A percentile compares a stretch with the other conserved stretches of the same genome.
Evolutionary conservation across 2,329 filamentous ascomycete species (phyloP).

Genomic region (Penicillium sp.): DNA sequence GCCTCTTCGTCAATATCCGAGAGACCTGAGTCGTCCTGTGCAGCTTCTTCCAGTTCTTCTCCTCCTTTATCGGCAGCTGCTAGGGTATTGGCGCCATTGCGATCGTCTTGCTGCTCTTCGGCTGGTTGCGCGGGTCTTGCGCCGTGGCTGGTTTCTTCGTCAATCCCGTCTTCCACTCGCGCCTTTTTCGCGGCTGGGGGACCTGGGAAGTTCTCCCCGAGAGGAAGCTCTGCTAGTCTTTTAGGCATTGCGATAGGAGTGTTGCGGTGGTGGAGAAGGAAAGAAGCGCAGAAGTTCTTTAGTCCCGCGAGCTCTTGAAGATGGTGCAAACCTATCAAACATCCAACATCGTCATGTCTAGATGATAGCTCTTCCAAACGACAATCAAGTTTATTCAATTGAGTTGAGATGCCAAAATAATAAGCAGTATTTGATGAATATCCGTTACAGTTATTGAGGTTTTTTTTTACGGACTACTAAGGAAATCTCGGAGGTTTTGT

Average conservation of each 20-base stretch:
- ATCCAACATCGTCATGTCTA: constrained; percentile 1
- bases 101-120: constrained; percentile 34
- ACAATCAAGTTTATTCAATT: not conserved
- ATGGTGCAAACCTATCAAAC: constrained; percentile 27
- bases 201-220: constrained; percentile 36
- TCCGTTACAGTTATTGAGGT: not conserved
- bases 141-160: constrained; percentile 25
- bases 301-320: constrained; percentile 18
- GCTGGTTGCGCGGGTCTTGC: constrained; percentile 26
- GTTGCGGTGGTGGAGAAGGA: constrained; percentile 10
- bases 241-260: constrained; percentile 44
- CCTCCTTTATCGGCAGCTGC: constrained; percentile 72
- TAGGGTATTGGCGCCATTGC: constrained; percentile 39
- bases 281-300: constrained; percentile 20
- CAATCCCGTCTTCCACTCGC: constrained; percentile 40
- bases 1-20: constrained; percentile 40
- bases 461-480: not conserved
- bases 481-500: constrained; percentile 1
- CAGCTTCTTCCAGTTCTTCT: constrained; percentile 42
- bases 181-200: constrained; percentile 49
- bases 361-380: not conserved
- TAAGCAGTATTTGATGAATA: not conserved
- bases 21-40: constrained; percentile 25
- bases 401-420: not conserved
- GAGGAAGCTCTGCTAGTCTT: constrained; percentile 46